Evolutionary conservation across 148 eudicot genomes (phyloP), one percentile per base, ranked within the genome.

Genomic region (Rhododendron mucronatum): DNA sequence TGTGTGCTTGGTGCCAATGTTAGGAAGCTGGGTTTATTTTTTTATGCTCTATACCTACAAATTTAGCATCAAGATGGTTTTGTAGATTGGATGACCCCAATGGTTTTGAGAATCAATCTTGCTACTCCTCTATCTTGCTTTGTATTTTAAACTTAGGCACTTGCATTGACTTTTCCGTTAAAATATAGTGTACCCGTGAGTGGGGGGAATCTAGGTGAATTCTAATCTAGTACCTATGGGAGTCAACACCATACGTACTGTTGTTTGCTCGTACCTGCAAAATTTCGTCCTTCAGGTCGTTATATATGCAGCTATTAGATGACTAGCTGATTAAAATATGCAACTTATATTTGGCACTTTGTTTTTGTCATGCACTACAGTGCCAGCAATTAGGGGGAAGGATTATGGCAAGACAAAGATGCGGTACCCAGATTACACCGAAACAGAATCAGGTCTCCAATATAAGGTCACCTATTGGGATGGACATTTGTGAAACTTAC

Each of bases 401-500:
- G 99, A 96, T 77, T 96, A 96, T 90, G 99, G 98, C 81, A 96
- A 96, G 95, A 90, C 95, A 51, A 96, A 92, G 91, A 96, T 96
- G 97, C 91, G 95, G 78, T 95, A 91, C 90, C 96, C 98, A 88
- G 99, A 96, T 88, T 96, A 96, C 86, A 90, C 88, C 13, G 91
- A 94, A 91, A 95, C 99, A 82, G 88, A 88, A 48, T 92, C 97
- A 35, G 99, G 99, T 86, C 95, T 96, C 82, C 99, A 96, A 85
- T 96, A 89, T 87, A 96, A 95, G 99, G 99, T 96, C 83, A 65
- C 86, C 47, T 87, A 74, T 82, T 84, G 45, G 48, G 53, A 65
- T 80, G 85, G 39, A 78, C 30, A 81, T 86, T 35, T 76, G 50
- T 35, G 47, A 45, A 75, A 63, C 26, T 59, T 48, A 2, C n/a